Conservation (phyloP, 2,329 filamentous ascomycete genomes). For the Aspergillus thermomutatus region DNA sequence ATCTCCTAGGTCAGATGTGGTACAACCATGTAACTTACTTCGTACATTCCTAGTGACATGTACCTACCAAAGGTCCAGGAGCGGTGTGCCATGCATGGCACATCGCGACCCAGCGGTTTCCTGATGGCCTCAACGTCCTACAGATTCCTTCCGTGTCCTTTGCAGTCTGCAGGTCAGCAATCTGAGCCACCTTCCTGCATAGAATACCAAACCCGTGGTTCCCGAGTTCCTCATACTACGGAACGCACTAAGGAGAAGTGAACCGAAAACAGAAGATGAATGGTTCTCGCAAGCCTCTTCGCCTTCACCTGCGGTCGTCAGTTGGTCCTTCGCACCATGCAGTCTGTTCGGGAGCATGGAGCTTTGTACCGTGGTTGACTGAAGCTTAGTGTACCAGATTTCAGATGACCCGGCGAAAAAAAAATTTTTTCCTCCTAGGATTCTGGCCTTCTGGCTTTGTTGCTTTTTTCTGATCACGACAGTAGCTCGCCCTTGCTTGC, state of each 20-base stretch:
- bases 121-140: background rate
- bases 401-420: constrained; percentile 1
- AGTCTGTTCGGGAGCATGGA: constrained; percentile 2
- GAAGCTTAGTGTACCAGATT: constrained; percentile 17
- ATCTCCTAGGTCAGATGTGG: background rate
- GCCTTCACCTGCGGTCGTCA: background rate
- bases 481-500: background rate
- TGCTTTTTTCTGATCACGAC: background rate
- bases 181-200: background rate
- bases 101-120: background rate
- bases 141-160: background rate
- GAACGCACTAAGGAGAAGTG: constrained; percentile 8
- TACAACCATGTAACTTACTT: background rate
- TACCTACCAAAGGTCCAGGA: background rate
- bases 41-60: background rate
- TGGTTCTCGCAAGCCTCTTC: background rate
- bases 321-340: constrained; percentile 1
- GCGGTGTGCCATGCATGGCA: background rate
- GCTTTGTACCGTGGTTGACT: constrained; percentile 15
- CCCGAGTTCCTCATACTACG: background rate
- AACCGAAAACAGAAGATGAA: constrained; percentile 5
- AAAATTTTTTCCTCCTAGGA: background rate
- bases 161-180: background rate
- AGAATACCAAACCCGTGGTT: constrained; percentile 4
- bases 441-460: background rate